A percentile compares a stretch with the other conserved stretches of the same genome.
These are phyloP conservation scores for Alternaria sp. DNA, from an alignment of 2,329 filamentous ascomycete species.

Conservation along the genomic window DNA sequence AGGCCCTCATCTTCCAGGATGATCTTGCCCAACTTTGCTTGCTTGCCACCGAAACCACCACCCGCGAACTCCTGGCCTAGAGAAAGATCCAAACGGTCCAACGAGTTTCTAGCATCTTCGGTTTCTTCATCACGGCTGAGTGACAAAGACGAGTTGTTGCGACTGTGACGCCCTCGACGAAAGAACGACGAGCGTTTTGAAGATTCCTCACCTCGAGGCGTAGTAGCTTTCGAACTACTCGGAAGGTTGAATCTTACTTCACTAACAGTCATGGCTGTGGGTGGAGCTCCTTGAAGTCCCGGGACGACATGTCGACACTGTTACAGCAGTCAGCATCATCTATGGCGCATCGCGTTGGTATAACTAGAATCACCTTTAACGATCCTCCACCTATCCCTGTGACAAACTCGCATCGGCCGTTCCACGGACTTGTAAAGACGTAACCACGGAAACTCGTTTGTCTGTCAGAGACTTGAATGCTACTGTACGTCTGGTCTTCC, in stretches of 20 bases:
- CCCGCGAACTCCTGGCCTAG: conserved; percentile 85
- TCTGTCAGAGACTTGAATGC: conserved; percentile 53
- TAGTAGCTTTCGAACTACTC: conserved; percentile 54
- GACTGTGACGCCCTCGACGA: conserved; percentile 39
- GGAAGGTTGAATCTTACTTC: conserved; percentile 93
- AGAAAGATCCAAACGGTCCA: conserved; percentile 71
- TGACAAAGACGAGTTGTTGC: conserved; percentile 41
- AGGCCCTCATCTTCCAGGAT: conserved; percentile 88
- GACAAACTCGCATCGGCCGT: conserved; percentile 83
- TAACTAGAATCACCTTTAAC: conserved; percentile 58
- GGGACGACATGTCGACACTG: conserved; percentile 75
- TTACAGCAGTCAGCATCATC: background rate
- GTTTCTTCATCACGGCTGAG: conserved; percentile 25
- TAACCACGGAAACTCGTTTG: conserved; percentile 69
- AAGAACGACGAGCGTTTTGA: conserved; percentile 50
- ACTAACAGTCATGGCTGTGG: conserved; percentile 67
- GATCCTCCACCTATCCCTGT: conserved; percentile 79
- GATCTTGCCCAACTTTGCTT: conserved; percentile 92
- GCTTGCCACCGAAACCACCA: conserved; percentile 83
- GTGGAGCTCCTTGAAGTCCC: conserved; percentile 49
- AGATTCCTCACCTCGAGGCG: conserved; percentile 41
- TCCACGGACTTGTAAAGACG: conserved; percentile 85
- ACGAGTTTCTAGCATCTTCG: conserved; percentile 41
- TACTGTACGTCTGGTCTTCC: conserved; percentile 40
- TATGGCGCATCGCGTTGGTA: background rate